Base-by-base conservation (phyloP, 1,284 basidiomycete genomes). In the Heliocybe sulcata region DNA sequence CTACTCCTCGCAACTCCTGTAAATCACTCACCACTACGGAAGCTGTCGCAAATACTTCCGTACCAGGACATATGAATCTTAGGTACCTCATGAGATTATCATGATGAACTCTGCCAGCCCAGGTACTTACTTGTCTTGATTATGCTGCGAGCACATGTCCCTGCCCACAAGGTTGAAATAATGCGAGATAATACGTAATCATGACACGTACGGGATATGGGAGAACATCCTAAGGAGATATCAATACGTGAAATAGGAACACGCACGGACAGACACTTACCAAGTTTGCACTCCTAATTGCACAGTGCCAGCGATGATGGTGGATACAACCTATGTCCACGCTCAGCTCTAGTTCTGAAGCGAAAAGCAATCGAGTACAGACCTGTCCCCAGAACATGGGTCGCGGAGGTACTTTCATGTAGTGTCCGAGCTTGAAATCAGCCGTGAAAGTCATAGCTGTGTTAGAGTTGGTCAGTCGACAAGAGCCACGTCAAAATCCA, bases 361-460 rank as follows among this genome's bases (percentile, higher is more conserved):
- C 58, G 45, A 51, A 59, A n/a, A 6, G 63, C 63, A 27, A 63
- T 67, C 45, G 65, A 57, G 9, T 69, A 45, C 58, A 68, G 65
- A 59, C 66, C 57, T 67, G 66, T 38, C 69, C 71, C 61, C 70
- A 74, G 64, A 89, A 83, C 77, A 88, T 83, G 8, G 74, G 66
- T 52, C 75, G 65, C 11, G 76, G 74, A 35, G 77, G 73, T 25
- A 86, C 72, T 66, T 87, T 87, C 84, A 87, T 87, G 69, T 87
- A 86, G 59, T 87, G 84, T 2, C 83, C 84, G 27, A 87, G 76
- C 63, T 87, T 86, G 66, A 86, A 82, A 64, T 88, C 85, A 12
- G 79, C 77, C 2, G 84, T 77, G 66, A 88, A 87, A 22, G 56
- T 58, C 61, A 64, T 60, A 2, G 64, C 64, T 64, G 9, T 54